These are phyloP conservation scores for Populus hybrid DNA, from an alignment of 441 rosid species.

Conservation along the genomic window DNA sequence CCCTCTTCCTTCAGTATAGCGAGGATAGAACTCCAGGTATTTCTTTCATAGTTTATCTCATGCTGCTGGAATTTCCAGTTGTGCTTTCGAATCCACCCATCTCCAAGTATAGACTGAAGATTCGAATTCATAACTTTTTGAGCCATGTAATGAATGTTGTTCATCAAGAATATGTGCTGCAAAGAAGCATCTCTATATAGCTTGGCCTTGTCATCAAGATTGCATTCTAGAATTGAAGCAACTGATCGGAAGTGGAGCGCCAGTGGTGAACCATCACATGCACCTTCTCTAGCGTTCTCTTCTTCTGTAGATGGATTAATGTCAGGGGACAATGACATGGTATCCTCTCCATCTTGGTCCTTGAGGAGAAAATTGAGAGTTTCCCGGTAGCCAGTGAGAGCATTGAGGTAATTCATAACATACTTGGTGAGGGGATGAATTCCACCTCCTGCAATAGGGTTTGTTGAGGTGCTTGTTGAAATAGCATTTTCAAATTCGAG, in stretches of 20 bases:
- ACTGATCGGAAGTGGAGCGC: conserved; percentile 50
- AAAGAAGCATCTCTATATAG: conserved; percentile 62
- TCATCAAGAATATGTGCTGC: too few relatives aligned
- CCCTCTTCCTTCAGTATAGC: too few relatives aligned
- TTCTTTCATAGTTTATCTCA: too few relatives aligned
- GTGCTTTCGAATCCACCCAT: too few relatives aligned
- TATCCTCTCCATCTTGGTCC: conserved; percentile 33
- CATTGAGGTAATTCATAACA: conserved; percentile 75
- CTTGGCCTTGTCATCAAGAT: conserved; percentile 64
- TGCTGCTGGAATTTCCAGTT: too few relatives aligned
- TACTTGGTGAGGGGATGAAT: conserved; percentile 74
- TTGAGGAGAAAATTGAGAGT: conserved; percentile 60
- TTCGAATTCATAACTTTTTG: too few relatives aligned
- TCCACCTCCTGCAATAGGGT: conserved; percentile 68
- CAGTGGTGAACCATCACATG: conserved; percentile 33
- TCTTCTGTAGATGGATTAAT: conserved; percentile 36
- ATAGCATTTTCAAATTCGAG: conserved; percentile 68
- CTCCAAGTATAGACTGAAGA: too few relatives aligned
- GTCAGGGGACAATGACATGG: conserved; percentile 38
- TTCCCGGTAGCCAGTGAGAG: conserved; percentile 60
- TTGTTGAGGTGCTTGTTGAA: conserved; percentile 51
- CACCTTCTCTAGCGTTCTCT: conserved; percentile 31
- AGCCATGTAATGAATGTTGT: too few relatives aligned
- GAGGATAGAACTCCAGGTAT: too few relatives aligned
- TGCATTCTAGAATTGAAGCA: conserved; percentile 64